Conservation (phyloP, 1,284 basidiomycete genomes). For the Coniferiporia weirii region DNA sequence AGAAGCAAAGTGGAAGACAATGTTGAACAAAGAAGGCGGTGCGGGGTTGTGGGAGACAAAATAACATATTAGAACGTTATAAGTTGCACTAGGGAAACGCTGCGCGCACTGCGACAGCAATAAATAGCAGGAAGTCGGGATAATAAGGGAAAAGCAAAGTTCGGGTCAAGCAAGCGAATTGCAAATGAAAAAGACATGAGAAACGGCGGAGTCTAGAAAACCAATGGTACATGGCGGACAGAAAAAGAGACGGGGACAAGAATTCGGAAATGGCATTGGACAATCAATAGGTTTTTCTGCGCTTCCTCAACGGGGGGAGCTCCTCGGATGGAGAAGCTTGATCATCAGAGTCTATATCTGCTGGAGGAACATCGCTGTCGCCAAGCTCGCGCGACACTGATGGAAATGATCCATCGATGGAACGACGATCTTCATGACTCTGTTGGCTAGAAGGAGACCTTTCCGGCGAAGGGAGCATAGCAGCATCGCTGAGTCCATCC, state of each 20-base stretch:
- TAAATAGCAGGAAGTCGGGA: slow-evolving; percentile 1
- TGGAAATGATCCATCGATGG: neutral
- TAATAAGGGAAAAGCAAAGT: neutral
- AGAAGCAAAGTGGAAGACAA: neutral
- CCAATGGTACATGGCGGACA: neutral
- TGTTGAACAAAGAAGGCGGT: neutral
- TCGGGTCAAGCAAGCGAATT: neutral
- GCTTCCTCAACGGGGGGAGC: slow-evolving; percentile 3
- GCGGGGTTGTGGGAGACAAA: slow-evolving; percentile 1
- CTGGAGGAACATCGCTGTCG: neutral
- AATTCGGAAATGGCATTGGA: neutral
- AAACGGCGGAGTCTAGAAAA: neutral
- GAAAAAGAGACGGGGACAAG: neutral
- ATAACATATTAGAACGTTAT: slow-evolving; percentile 10
- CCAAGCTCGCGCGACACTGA: neutral
- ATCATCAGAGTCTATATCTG: neutral
- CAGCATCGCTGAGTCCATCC: neutral
- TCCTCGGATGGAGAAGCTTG: neutral
- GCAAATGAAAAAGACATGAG: neutral
- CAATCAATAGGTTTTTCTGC: neutral
- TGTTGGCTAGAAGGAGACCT: neutral
- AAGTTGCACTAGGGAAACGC: neutral
- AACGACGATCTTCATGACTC: neutral
- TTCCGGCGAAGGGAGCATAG: neutral
- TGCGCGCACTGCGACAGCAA: slow-evolving; percentile 1